Conservation (phyloP, 148 eudicot genomes). For the Arbutus unedo region DNA sequence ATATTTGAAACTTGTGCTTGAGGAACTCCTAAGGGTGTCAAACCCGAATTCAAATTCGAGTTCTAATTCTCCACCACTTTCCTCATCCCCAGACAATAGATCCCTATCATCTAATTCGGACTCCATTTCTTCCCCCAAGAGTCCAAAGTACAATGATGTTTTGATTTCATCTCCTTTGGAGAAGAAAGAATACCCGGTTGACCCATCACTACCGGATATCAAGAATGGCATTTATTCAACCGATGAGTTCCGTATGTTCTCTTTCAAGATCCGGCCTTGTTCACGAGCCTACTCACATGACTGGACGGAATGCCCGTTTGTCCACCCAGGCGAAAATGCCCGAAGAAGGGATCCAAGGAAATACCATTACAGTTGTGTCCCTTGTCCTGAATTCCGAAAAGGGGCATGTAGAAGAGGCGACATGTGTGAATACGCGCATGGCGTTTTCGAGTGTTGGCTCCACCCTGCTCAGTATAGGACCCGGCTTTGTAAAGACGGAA, state of each 20-base stretch:
- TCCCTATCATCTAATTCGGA: constrained; percentile 42
- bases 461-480: constrained; percentile 87
- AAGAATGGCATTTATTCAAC: constrained; percentile 75
- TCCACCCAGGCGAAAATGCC: constrained; percentile 88
- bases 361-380: constrained; percentile 83
- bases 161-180: constrained; percentile 28
- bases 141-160: constrained; percentile 33
- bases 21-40: constrained; percentile 43
- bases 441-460: constrained; percentile 85
- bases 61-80: constrained; percentile 40
- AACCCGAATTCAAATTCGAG: constrained; percentile 32
- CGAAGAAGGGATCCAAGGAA: constrained; percentile 78
- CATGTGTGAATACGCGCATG: constrained; percentile 87
- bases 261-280: constrained; percentile 76
- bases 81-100: constrained; percentile 43
- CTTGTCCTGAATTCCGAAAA: constrained; percentile 82
- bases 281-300: constrained; percentile 89
- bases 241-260: constrained; percentile 79
- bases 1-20: constrained; percentile 39
- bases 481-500: constrained; percentile 74
- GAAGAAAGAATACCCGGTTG: constrained; percentile 68
- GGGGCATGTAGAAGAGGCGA: constrained; percentile 75
- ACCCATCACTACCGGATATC: constrained; percentile 82
- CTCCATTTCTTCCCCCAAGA: constrained; percentile 47
- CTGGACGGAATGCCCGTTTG: constrained; percentile 92